Base-by-base conservation (phyloP, 192 early-diverging fungal species). In the Coemansia sp. region DNA sequence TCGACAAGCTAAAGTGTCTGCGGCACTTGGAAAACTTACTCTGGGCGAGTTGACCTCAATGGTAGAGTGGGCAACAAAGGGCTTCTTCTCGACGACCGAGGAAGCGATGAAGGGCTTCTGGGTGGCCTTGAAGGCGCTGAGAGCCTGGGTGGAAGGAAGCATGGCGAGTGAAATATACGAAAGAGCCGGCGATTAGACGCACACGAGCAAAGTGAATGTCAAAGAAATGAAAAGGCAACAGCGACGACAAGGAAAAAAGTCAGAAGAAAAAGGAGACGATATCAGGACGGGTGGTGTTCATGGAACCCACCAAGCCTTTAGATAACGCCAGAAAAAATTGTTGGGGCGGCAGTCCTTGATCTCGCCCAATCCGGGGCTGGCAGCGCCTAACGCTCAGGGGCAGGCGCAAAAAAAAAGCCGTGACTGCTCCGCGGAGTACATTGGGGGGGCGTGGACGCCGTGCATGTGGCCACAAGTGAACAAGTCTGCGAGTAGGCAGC, bases 21-120 rank as follows among this genome's bases (percentile, higher is more conserved):
- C 18, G 9, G 16, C 29, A 44, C 44, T 4, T 18, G 13, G 32
- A 49, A 66, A 30, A 67, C 75, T 69, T 83, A 83, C 81, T 69
- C 55, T 78, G 64, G 73, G 35, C 70, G 84, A 82, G 80, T 79
- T 68, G 55, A 85, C 62, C 71, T 82, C 84, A 53, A 85, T 73
- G 58, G 72, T 62, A 27, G 83, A 61, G 55, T 75, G 69, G 32
- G 82, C 82, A 56, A 84, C 74, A 50, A 79, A 79, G 52, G 72
- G 67, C 70, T 76, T 72, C 59, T 70, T 71, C 73, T 85, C 79
- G 22, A 64, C 68, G 22, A 67, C 60, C 68, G 83, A 84, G 24
- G 79, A 61, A 22, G 83, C 78, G 56, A 84, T 53, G 37, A 84
- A 80, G 69, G 74, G 69, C 78, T 71, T 77, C 67, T 69, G 70